Base-by-base conservation (phyloP, 1,284 basidiomycete genomes). In the Sanguinoderma infundibulare region DNA sequence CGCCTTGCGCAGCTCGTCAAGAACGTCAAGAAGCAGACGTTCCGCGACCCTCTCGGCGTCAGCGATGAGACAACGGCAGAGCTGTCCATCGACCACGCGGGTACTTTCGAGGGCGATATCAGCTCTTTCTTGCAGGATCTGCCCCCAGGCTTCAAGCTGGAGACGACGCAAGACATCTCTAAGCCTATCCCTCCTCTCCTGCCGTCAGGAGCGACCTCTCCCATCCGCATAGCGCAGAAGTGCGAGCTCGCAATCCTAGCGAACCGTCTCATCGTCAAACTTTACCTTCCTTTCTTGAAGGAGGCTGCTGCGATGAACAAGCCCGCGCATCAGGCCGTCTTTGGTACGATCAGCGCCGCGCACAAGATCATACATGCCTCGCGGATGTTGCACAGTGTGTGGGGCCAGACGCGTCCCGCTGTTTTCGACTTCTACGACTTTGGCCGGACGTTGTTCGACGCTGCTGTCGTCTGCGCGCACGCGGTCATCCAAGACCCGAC, bases 201-300 rank as follows among this genome's bases (percentile, higher is more conserved):
- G 24, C n/a, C 64, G n/a, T 55, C 63, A 47, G 46, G 70, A 1
- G 22, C 32, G 1, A n/a, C 49, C 3, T 57, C 70, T 20, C 66
- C 66, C 35, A 56, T 72, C 63, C 74, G 83, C 20, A 69, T 80
- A 53, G 79, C 81, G 7, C 83, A 84, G 67, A 81, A 81, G 28
- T 88, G 80, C 67, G 88, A 89, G 65, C 75, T 91, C 47, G 79
- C 80, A 0, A 81, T 89, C 39, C 76, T 82, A 42, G 85, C 86
- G 5, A 81, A 90, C 61, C 75, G 84, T 44, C 70, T 90, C 53
- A 78, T 89, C 59, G 75, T 91, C 65, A 86, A 84, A 72, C 76
- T 85, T 9, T 91, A 88, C 70, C 70, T 86, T n/a, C 89, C 90
- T 0, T 89, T 90, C 73, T 71, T 90, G 57, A 82, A 76, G 74